Conservation (phyloP, 1,284 basidiomycete species). For the Apiotrichum akiyoshidainum region DNA sequence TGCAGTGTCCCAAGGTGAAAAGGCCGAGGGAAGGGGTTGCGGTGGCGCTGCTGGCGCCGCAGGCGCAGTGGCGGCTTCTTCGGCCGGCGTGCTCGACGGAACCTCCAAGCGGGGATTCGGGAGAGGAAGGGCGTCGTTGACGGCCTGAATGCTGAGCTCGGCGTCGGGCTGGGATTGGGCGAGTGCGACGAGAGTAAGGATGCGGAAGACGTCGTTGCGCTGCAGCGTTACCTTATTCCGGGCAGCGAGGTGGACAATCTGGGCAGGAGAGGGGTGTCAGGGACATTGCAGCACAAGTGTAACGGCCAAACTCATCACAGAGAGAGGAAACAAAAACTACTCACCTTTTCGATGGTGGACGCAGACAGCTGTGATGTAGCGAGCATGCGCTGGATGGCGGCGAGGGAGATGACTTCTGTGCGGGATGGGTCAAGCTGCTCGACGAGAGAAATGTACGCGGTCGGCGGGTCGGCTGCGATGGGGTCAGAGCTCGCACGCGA, state of each 20-base stretch:
- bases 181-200: constrained; percentile 75
- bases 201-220: constrained; percentile 72
- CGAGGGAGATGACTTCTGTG: constrained; percentile 72
- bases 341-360: constrained; percentile 72
- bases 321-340: constrained; percentile 18
- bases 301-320: background rate
- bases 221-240: constrained; percentile 4
- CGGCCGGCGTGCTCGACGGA: constrained; percentile 15
- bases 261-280: background rate
- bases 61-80: constrained; percentile 3
- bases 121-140: constrained; percentile 70
- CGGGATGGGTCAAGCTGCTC: constrained; percentile 64
- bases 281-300: background rate
- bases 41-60: constrained; percentile 6
- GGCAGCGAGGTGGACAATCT: constrained; percentile 72
- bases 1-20: constrained; percentile 42
- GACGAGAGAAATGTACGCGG: constrained; percentile 70
- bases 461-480: constrained; percentile 75
- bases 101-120: constrained; percentile 59
- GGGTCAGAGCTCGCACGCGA: background rate
- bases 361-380: constrained; percentile 72
- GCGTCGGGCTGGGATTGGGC: constrained; percentile 54
- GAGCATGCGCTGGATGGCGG: constrained; percentile 71
- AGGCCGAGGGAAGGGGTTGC: constrained; percentile 4
- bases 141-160: constrained; percentile 66